phyloP scores from a whole-genome alignment of 768 basidiomycete genomes.

The Pleurotus platypus region DNA sequence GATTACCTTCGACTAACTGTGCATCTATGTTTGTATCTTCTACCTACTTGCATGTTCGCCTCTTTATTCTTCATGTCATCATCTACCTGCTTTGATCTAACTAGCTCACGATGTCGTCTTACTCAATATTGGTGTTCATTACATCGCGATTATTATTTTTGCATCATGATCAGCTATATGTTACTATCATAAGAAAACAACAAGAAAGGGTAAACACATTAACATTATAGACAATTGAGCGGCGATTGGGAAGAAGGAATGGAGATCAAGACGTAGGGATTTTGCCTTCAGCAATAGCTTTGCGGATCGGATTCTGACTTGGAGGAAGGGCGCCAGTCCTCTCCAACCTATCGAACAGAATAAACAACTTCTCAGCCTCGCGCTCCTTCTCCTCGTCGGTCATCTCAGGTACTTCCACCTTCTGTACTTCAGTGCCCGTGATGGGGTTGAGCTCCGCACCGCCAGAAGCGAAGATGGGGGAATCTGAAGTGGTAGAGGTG shows the following conservation, averaged over 20 bases:
- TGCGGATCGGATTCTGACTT: slow-evolving; percentile 68
- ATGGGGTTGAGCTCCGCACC: slow-evolving; percentile 71
- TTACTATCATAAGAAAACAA: background rate
- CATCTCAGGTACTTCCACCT: slow-evolving; percentile 54
- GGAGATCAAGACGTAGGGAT: background rate
- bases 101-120: background rate
- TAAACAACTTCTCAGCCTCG: slow-evolving; percentile 90
- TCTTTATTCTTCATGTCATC: background rate
- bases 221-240: background rate
- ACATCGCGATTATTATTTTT: background rate
- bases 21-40: slow-evolving; percentile 4
- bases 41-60: too few species aligned
- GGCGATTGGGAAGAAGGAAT: background rate
- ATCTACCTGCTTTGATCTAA: background rate
- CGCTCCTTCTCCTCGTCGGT: slow-evolving; percentile 92
- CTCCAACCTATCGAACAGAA: slow-evolving; percentile 87
- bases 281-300: slow-evolving; percentile 32
- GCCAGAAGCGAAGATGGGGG: slow-evolving; percentile 28
- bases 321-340: slow-evolving; percentile 65
- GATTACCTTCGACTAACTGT: slow-evolving; percentile 47
- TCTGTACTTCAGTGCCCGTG: slow-evolving; percentile 66
- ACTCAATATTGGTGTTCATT: background rate
- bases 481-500: slow-evolving; percentile 25
- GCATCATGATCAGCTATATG: background rate
- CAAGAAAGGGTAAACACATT: background rate